Conservation (phyloP, 2,329 filamentous ascomycete genomes). For the Pyrenophora graminea region DNA sequence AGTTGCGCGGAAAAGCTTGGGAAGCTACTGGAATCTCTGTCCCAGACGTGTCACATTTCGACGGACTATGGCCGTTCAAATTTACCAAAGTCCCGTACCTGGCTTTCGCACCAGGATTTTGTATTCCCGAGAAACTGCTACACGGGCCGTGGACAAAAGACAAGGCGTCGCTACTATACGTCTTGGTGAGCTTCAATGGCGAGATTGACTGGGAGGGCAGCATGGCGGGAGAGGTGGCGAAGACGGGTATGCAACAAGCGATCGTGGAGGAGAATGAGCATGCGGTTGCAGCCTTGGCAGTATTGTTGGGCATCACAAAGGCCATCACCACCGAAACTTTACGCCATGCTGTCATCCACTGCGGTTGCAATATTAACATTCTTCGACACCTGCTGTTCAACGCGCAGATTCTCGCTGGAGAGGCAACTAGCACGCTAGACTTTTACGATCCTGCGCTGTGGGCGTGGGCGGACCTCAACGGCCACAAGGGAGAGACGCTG, state of each 20-base stretch:
- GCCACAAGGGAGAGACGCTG: conserved; percentile 31
- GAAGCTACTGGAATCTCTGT: conserved; percentile 32
- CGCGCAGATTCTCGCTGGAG: conserved; percentile 35
- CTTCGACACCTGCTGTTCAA: conserved; percentile 43
- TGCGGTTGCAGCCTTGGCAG: conserved; percentile 41
- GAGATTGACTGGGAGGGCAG: conserved; percentile 43
- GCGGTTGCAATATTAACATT: conserved; percentile 34
- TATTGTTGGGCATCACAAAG: conserved; percentile 37
- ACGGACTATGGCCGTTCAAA: conserved; percentile 37
- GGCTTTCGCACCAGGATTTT: conserved; percentile 37
- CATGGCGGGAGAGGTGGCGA: conserved; percentile 42
- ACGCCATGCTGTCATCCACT: conserved; percentile 37
- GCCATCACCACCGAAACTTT: conserved; percentile 36
- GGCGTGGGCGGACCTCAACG: conserved; percentile 40
- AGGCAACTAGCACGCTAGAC: conserved; percentile 27
- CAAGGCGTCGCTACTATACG: conserved; percentile 39
- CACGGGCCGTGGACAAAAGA: conserved; percentile 40
- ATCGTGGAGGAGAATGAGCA: conserved; percentile 33
- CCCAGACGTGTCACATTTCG: conserved; percentile 28
- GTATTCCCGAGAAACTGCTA: conserved; percentile 43
- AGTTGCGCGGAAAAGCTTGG: conserved; percentile 39
- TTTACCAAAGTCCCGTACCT: conserved; percentile 40
- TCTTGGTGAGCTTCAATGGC: conserved; percentile 40
- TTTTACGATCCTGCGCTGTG: conserved; percentile 42
- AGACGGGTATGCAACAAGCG: conserved; percentile 36